Conservation (phyloP, 2,329 filamentous ascomycete species). For the Colletotrichum sp. region DNA sequence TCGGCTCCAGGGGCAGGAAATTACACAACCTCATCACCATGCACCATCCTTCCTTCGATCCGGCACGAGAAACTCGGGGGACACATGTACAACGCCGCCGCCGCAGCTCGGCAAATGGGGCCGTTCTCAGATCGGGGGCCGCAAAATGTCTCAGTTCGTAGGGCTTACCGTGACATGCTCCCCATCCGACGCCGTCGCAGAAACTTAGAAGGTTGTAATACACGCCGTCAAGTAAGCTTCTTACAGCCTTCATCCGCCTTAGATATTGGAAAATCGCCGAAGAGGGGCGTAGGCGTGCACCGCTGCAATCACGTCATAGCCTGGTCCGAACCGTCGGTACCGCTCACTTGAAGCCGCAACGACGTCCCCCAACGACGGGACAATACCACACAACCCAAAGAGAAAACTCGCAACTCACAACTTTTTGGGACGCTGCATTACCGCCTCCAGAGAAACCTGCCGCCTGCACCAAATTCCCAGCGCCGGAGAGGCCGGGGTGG, state of each 20-base stretch:
- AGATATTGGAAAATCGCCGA: neutral
- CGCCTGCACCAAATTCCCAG: neutral
- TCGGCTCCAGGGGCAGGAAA: neutral
- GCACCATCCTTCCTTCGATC: neutral
- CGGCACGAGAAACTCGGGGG: neutral
- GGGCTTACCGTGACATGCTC: neutral
- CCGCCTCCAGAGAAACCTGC: neutral
- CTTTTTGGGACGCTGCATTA: neutral
- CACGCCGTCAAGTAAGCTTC: slow-evolving; percentile 6
- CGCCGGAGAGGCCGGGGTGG: neutral
- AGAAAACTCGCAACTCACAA: neutral
- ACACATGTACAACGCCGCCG: neutral
- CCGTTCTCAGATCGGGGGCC: slow-evolving; percentile 10
- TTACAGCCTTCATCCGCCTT: neutral
- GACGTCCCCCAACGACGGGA: neutral
- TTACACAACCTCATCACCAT: neutral
- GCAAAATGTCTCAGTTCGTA: slow-evolving; percentile 9
- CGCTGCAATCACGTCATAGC: slow-evolving; percentile 12
- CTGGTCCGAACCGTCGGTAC: slow-evolving; percentile 13
- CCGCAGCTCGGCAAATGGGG: neutral
- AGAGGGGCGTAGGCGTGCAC: neutral
- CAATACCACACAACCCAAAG: neutral
- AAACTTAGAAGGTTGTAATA: neutral
- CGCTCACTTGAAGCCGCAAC: neutral
- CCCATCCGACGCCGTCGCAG: neutral